Evolutionary conservation across 306 rosid genomes (phyloP), one percentile per base, ranked within the genome.

Genomic region (Hylodesmum podocarpum): DNA sequence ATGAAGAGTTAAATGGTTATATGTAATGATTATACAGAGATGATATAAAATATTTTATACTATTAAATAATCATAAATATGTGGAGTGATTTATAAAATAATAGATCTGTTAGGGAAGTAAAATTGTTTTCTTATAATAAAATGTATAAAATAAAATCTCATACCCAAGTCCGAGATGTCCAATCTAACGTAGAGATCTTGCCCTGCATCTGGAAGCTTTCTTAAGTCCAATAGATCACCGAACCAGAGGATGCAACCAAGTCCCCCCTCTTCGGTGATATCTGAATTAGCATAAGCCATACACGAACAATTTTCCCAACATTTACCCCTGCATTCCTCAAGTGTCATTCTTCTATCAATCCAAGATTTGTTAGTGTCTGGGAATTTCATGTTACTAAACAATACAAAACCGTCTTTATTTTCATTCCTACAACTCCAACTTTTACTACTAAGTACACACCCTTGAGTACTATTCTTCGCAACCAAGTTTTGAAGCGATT

Each of bases 241-340:
- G 2, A 86, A 76, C 95, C 92, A 88, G 27, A 88, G 51, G 21
- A 71, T 82, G 43, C 91, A 90, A 1, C 91, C 92, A 44, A 68
- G n/a, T n/a, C n/a, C 83, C 14, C 90, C 87, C 24, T 19, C 19
- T 50, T 5, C 27, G 13, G 66, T 80, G n/a, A 82, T 72, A 36
- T 86, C 83, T 12, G 81, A 49, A 41, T 79, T 83, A 6, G 83
- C 66, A 46, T 73, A 90, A 39, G 88, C 90, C 9, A 69, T 66
- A 55, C 89, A 88, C 1, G 90, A 80, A 70, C 90, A 90, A 7
- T 88, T 76, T 3, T 64, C 79, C 81, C 69, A 83, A 82, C 95
- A 90, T 40, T 76, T 81, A 5, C 15, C 73, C 81, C 6, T 70
- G 78, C 92, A 90, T 24, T 86, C 89, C 22, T 79, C 70, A 5